Base-by-base conservation (phyloP, 768 basidiomycete species). In the Dioszegia hungarica region DNA sequence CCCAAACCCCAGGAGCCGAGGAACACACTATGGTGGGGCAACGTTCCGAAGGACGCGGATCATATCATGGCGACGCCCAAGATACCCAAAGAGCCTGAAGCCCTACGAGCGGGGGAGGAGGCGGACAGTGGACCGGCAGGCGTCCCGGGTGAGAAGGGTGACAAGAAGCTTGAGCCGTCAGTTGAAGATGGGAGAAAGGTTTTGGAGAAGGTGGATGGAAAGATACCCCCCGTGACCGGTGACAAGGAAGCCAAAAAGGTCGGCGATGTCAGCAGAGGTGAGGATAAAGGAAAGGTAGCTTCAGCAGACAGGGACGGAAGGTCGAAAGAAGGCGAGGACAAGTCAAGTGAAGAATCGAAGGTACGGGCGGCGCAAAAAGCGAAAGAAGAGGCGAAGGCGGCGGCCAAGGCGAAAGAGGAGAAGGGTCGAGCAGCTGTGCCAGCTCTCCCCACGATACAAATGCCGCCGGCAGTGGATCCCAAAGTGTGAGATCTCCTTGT, bases 21-120 rank as follows among this genome's bases (percentile, higher is more conserved):
- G 28, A 43, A 66, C 39, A 67, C 57, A 9, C 49, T 70, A 1
- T 72, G 70, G 70, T 72, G 66, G 63, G 58, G 70, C 36, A 72
- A 72, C 39, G 54, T 72, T 0, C 70, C 68, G 10, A 57, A 57
- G 33, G 56, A 66, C 37, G 68, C 62, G 8, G 59, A 64, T 44
- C 67, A 70, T 49, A 59, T 72, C 36, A 72, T 70, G 70, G 66
- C 61, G 1, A 31, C 51, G 2, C 53, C 59, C 6, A 60, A 62
- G 12, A 55, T 70, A 8, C 44, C 63, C 1, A 70, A 70, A 45
- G 27, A 49, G 2, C 60, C 60, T 3, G 59, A 64, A 44, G 56
- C 27, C 9, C 22, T 38, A 15, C 34, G 31, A 14, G 27, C 57
- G 33, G 59, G 61, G 2, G 64, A 55, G 15, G 57, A 58, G 20